Percentiles rank a stretch among this genome's conserved stretches.
phyloP scores from a whole-genome alignment of 148 eudicot species.

The Vaccinium myrtillus region DNA sequence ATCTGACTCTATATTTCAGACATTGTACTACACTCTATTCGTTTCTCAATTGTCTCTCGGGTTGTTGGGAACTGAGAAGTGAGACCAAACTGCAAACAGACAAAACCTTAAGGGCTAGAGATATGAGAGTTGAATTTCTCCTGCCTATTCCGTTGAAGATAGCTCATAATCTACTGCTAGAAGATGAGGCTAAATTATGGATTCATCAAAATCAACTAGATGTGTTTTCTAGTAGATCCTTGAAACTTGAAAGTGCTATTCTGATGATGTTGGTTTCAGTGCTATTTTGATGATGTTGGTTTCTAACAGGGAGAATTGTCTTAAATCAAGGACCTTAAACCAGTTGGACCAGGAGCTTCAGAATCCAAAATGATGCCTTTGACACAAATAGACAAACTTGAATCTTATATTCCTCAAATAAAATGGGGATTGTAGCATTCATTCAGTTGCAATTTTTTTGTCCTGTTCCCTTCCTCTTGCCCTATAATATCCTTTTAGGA shows the following conservation, averaged over 20 bases:
- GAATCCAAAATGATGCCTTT: not conserved
- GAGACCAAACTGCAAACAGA: not conserved
- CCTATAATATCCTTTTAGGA: not conserved
- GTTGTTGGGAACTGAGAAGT: not conserved
- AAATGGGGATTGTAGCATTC: not conserved
- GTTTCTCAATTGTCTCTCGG: not conserved
- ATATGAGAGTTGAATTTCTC: not conserved
- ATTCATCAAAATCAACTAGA: not conserved
- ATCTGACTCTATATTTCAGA: not conserved
- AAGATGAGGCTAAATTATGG: not conserved
- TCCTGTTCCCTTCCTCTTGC: not conserved
- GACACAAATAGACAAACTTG: not conserved
- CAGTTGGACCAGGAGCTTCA: not conserved
- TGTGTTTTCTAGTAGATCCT: not conserved
- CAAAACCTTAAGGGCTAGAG: not conserved
- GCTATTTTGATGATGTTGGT: not conserved
- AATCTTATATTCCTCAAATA: not conserved
- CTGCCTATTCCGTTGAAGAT: not conserved
- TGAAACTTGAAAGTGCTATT: not conserved
- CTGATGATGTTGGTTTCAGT: not conserved
- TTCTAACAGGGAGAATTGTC: not conserved
- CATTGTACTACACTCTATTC: not conserved
- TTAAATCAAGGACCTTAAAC: not conserved
- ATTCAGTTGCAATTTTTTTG: not conserved
- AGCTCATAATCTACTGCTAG: not conserved